Evolutionary conservation across 208 protist species (phyloP), one percentile per base, ranked within the genome.

Genomic region (Paratrypanosoma confusum): DNA sequence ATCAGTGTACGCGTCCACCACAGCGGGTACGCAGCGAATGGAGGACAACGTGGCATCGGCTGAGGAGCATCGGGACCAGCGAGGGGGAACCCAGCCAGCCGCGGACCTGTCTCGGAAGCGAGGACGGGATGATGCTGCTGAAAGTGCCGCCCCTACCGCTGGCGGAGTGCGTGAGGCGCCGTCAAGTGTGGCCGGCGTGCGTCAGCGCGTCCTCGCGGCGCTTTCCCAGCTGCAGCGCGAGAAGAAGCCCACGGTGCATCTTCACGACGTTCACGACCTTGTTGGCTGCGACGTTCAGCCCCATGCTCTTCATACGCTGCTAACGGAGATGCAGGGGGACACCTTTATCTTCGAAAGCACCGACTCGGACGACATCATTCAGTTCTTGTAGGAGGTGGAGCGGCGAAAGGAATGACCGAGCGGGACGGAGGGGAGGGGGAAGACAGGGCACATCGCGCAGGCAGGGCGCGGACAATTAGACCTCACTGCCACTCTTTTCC

Each of bases 1-100:
- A 2, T 85, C 76, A 8, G 85, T 94, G 20, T 71, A 94, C 56
- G 85, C 81, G 20, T 73, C 81, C 7, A 61, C 67, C 10, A 63
- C 72, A 14, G 85, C 85, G 6, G 70, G 65, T 11, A 25, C 77
- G 56, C 73, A 80, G 55, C 77, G 81, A 11, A 37, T 40, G 5
- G 65, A 72, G 8, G 84, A 93, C 57, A 81, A 93, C 34, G 32
- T 48, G 2, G 35, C 38, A 16, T 50, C 74, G 3, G 39, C 56
- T 0, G 60, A 57, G 26, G 80, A 89, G 50, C 32, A n/a, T 3
- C 6, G 17, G 24, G 28, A 1, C 10, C 36, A 33, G n/a, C 11
- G 25, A 18, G 7, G 38, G 6, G 42, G 28, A 31, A 29, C 34
- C 6, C 20, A 26, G 39, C 27, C 29, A 3, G 16, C 8, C 6